Percentiles rank a stretch among this genome's conserved stretches.
Evolutionary conservation across 1,284 basidiomycete species (phyloP).

Genomic region (Naganishia sp.): DNA sequence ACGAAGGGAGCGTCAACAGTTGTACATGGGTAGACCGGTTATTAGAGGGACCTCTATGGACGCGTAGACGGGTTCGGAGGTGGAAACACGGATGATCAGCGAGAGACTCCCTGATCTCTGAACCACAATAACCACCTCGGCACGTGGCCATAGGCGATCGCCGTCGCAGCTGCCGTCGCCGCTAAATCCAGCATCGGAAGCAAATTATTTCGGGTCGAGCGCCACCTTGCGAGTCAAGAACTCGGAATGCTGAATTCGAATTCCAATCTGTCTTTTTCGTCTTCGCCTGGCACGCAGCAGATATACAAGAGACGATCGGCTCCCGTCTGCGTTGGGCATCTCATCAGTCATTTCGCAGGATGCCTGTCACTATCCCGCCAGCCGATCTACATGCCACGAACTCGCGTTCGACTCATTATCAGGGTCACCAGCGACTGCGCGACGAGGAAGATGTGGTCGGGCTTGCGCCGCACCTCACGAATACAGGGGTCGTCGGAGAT

Average conservation of each 20-base stretch:
- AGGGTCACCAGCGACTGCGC: slow-evolving; percentile 19
- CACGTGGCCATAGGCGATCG: slow-evolving; percentile 3
- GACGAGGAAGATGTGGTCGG: slow-evolving; percentile 20
- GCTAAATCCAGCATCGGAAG: slow-evolving; percentile 13
- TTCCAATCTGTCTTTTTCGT: no score
- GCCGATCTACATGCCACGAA: slow-evolving; percentile 22
- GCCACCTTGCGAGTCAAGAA: slow-evolving; percentile 2
- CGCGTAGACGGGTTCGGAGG: not conserved
- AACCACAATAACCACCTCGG: not conserved
- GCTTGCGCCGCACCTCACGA: slow-evolving; percentile 43
- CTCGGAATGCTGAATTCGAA: no score
- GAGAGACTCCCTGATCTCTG: no score
- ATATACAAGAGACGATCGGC: no score
- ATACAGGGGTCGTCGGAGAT: slow-evolving; percentile 34
- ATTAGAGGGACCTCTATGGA: no score
- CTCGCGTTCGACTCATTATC: slow-evolving; percentile 18
- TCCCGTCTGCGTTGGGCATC: not conserved
- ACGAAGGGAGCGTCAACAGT: no score
- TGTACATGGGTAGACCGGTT: no score
- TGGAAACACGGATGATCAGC: not conserved
- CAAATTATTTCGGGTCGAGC: slow-evolving; percentile 26
- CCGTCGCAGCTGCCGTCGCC: slow-evolving; percentile 9
- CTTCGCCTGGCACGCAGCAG: no score
- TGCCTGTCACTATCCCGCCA: slow-evolving; percentile 31
- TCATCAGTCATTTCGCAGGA: not conserved